Conservation (phyloP, 495 filamentous ascomycete species). For the Halenospora varia region DNA sequence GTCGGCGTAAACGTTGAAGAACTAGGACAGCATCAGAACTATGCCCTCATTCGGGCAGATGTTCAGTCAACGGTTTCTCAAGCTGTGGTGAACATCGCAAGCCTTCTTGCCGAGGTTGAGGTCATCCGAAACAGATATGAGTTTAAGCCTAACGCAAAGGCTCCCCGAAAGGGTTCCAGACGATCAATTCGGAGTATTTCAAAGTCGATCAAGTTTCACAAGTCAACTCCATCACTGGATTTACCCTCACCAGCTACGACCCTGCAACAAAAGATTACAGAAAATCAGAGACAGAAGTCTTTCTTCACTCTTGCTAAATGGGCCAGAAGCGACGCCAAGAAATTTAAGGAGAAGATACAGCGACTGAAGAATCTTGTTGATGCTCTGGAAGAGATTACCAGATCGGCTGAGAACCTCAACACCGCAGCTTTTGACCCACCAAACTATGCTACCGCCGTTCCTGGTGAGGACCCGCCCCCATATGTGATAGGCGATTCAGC, state of each 20-base stretch:
- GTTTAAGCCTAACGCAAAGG: conserved; percentile 1
- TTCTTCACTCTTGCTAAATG: conserved; percentile 22
- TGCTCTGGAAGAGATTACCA: conserved; percentile 21
- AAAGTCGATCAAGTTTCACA: background rate
- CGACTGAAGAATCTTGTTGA: conserved; percentile 23
- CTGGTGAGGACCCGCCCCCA: background rate
- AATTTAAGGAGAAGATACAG: conserved; percentile 20
- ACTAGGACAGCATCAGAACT: background rate
- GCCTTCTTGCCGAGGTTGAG: conserved; percentile 16
- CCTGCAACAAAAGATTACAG: conserved; percentile 10
- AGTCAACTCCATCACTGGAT: background rate
- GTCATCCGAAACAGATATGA: conserved; percentile 18
- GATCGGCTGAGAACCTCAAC: too few species aligned
- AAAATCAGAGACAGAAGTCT: conserved; percentile 21
- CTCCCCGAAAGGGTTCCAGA: background rate
- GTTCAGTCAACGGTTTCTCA: conserved; percentile 8
- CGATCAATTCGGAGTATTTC: background rate
- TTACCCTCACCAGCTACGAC: background rate
- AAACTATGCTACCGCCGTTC: background rate
- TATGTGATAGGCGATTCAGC: background rate
- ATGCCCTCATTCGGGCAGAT: conserved; percentile 4
- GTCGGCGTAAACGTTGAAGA: conserved; percentile 11
- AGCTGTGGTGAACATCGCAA: conserved; percentile 10
- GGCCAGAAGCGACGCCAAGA: conserved; percentile 19
- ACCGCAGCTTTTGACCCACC: background rate